Evolutionary conservation across 208 protist species (phyloP), one percentile per base, ranked within the genome.

Genomic region (Angomonas ambiguus): DNA sequence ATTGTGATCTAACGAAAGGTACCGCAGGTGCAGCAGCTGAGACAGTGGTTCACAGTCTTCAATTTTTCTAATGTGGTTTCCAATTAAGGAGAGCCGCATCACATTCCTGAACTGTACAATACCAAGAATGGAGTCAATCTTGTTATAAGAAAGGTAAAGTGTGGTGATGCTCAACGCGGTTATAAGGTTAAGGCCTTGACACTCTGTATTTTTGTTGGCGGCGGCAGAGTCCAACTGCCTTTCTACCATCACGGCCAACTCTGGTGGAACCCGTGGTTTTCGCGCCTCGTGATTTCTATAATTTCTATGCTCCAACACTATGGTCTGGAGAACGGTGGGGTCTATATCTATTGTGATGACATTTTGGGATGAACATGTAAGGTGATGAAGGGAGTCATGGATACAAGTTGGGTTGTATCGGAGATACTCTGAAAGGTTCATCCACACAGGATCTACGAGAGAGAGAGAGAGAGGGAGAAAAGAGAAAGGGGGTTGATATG

Each of bases 1-100:
- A 63, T 93, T 93, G 68, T 83, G 92, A 71, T 92, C 87, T 27
- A 96, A 64, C 0, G 83, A 88, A 48, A 96, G 80, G 60, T 83
- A 91, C 49, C 74, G 72, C n/a, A 96, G 76, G 33, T 80, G 67
- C 0, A 80, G 75, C 2, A 96, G 72, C 51, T 93, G 42, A 45
- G 76, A 72, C 8, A 96, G 79, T n/a, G 83, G 80, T 63, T 91
- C 87, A 51, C 85, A 93, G 58, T 87, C 77, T 59, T 92, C 87
- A 20, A 96, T 75, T 51, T 72, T 75, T 35, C 79, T 75, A 42
- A 96, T 77, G 64, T 68, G 59, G 67, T 96, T 96, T 3, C 84
- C 81, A 0, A 93, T 70, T 1, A 96, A 74, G 0, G 87, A 94
- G 5, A 96, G 82, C 0, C 79, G 82, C 32, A 92, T 80, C 4